Evolutionary conservation across 169 alveolate species (phyloP).

Genomic region (Plasmodium inui): DNA sequence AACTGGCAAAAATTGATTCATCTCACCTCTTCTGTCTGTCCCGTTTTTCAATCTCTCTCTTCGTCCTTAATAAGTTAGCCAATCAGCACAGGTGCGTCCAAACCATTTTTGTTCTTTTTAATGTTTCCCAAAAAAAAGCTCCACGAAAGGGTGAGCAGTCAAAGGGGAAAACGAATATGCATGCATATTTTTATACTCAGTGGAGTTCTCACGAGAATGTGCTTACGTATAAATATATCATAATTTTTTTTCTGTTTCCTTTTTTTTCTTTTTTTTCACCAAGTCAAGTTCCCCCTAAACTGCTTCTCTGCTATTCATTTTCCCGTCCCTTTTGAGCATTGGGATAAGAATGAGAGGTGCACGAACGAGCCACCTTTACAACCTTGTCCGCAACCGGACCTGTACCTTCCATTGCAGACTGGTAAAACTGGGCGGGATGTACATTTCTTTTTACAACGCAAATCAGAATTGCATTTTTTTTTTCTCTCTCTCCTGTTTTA

Average conservation of each 20-base stretch:
- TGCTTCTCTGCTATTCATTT: not conserved
- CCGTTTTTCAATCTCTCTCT: not conserved
- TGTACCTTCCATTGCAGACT: not conserved
- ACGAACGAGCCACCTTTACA: not conserved
- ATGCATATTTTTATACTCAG: too few species aligned
- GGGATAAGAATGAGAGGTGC: not conserved
- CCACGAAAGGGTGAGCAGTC: not conserved
- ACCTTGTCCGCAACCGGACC: not conserved
- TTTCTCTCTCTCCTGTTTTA: not conserved
- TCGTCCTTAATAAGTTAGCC: not conserved
- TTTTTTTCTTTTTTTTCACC: not conserved
- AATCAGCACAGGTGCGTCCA: not conserved
- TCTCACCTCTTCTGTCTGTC: not conserved
- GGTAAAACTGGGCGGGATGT: not conserved
- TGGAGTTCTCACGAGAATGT: not conserved
- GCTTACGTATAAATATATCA: not conserved
- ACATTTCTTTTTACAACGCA: not conserved
- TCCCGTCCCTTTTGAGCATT: not conserved
- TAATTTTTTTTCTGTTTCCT: not conserved
- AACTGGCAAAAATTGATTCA: not conserved
- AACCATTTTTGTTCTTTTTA: too few species aligned
- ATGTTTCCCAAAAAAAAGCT: not conserved
- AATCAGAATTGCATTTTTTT: not conserved
- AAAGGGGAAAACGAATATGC: not conserved
- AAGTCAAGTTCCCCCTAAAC: not conserved